A percentile compares a stretch with the other conserved stretches of the same genome.
phyloP scores from a whole-genome alignment of 169 alveolate species.

The Perkinsus olseni region DNA sequence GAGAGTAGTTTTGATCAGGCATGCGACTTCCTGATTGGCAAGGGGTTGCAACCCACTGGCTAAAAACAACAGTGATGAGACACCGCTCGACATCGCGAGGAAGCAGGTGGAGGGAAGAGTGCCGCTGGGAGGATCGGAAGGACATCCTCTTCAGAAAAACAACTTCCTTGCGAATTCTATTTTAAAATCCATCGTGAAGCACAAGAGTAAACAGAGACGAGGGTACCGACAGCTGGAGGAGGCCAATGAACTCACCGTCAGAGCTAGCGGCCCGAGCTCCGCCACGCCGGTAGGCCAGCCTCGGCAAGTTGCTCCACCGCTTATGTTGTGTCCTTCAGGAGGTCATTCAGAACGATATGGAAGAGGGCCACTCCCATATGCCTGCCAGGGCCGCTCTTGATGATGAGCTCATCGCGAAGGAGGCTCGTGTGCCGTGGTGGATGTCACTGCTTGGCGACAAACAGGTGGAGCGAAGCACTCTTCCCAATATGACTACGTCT shows the following conservation, averaged over 20 bases:
- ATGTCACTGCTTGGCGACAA: not conserved
- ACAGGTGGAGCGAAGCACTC: not conserved
- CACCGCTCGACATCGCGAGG: not conserved
- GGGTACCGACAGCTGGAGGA: not conserved
- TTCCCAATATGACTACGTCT: not conserved
- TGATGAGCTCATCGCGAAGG: not conserved
- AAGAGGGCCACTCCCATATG: not conserved
- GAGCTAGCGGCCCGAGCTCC: not conserved
- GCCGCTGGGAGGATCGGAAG: not conserved
- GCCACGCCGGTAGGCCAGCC: not conserved
- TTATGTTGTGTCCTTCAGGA: not conserved
- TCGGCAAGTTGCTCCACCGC: not conserved
- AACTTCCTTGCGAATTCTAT: not conserved
- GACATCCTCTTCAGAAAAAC: not conserved
- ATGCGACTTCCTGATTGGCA: not conserved
- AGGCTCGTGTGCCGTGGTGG: not conserved
- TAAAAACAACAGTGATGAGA: not conserved
- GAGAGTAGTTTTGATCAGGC: not conserved
- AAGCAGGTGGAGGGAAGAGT: not conserved
- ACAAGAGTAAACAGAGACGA: not conserved
- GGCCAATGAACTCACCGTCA: not conserved
- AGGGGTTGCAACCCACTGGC: not conserved
- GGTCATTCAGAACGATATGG: not conserved
- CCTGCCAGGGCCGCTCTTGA: not conserved
- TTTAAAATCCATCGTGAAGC: not conserved